phyloP scores from a whole-genome alignment of 768 basidiomycete species.

The Termitomyces sp. region DNA sequence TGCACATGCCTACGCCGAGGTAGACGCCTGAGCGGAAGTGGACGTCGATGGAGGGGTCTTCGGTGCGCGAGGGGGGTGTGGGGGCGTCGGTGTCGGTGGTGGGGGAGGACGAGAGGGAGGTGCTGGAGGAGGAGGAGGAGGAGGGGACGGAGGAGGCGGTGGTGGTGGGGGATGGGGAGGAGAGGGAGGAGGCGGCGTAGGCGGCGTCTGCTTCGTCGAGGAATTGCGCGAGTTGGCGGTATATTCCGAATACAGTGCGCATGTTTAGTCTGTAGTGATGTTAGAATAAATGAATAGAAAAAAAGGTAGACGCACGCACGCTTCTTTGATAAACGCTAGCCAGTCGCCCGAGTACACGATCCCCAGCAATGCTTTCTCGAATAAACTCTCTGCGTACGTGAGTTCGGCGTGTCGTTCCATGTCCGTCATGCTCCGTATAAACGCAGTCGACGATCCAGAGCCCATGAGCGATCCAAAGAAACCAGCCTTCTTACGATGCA shows the following conservation, averaged over 20 bases:
- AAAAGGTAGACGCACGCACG: constrained; percentile 37
- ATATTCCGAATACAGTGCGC: constrained; percentile 82
- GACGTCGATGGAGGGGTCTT: constrained; percentile 68
- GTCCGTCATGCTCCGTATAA: constrained; percentile 71
- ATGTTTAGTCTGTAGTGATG: constrained; percentile 91
- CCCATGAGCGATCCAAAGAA: constrained; percentile 65
- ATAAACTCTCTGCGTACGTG: constrained; percentile 83
- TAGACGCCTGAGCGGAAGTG: constrained; percentile 93
- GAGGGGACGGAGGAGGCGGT: neutral
- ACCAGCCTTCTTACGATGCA: constrained; percentile 73
- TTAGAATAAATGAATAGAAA: constrained; percentile 66
- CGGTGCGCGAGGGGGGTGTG: constrained; percentile 9
- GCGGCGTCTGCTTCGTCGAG: constrained; percentile 70
- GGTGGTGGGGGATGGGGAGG: neutral
- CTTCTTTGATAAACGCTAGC: constrained; percentile 74
- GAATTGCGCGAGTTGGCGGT: constrained; percentile 74
- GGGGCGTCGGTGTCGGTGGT: too few species aligned
- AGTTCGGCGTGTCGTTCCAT: constrained; percentile 91
- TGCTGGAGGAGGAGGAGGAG: neutral
- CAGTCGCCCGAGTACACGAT: constrained; percentile 92
- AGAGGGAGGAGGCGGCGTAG: constrained; percentile 14
- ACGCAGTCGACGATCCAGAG: constrained; percentile 52
- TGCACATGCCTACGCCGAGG: constrained; percentile 80
- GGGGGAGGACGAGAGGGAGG: neutral
- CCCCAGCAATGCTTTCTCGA: constrained; percentile 70